Percentiles rank a stretch among this genome's conserved stretches.
phyloP scores from a whole-genome alignment of 768 basidiomycete species.

The Mycena pura region DNA sequence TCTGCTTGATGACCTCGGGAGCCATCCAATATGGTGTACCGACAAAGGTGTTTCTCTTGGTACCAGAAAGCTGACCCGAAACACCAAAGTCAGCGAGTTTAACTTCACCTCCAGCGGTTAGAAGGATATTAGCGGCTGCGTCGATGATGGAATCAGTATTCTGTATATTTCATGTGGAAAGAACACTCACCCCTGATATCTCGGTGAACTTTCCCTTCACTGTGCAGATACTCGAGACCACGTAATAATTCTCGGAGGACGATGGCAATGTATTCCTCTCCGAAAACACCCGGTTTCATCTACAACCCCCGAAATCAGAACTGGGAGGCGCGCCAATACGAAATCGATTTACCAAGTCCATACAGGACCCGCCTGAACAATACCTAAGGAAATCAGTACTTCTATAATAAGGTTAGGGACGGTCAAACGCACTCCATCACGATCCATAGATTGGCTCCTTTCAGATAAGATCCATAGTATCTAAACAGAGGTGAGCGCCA shows the following conservation, averaged over 20 bases:
- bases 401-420: not conserved
- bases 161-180: not conserved
- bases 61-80: slow-evolving; percentile 94
- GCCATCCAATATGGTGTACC: slow-evolving; percentile 99
- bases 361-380: slow-evolving; percentile 97
- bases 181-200: slow-evolving; percentile 88
- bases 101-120: slow-evolving; percentile 92
- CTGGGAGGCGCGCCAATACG: slow-evolving; percentile 19
- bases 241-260: slow-evolving; percentile 90
- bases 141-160: slow-evolving; percentile 8
- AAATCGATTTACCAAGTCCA: slow-evolving; percentile 76
- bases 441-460: slow-evolving; percentile 97
- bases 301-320: slow-evolving; percentile 42
- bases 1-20: slow-evolving; percentile 99
- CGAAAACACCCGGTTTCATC: slow-evolving; percentile 99
- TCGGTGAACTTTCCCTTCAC: slow-evolving; percentile 96
- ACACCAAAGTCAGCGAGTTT: slow-evolving; percentile 99
- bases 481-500: slow-evolving; percentile 42
- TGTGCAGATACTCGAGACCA: slow-evolving; percentile 94
- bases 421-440: slow-evolving; percentile 84
- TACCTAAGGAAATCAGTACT: slow-evolving; percentile 59
- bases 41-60: slow-evolving; percentile 98
- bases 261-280: slow-evolving; percentile 99
- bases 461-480: slow-evolving; percentile 96
- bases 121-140: slow-evolving; percentile 90